Evolutionary conservation across 2,329 filamentous ascomycete genomes (phyloP).

Genomic region (Thielaviopsis cerberus): DNA sequence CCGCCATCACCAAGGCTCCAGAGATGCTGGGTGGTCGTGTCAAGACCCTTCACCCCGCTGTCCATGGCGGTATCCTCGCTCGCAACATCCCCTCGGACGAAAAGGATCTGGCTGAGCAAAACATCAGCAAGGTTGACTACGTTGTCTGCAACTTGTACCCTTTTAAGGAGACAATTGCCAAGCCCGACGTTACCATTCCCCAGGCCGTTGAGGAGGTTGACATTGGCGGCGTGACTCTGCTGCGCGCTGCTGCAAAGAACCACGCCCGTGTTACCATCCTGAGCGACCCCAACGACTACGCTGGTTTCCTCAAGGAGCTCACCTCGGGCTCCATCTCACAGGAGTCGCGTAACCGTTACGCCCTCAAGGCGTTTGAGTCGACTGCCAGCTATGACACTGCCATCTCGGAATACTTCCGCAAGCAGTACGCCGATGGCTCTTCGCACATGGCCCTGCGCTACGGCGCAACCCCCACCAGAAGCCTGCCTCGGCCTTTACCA

Average conservation of each 20-base stretch:
- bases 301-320: slow-evolving; percentile 81
- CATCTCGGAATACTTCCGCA: slow-evolving; percentile 93
- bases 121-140: slow-evolving; percentile 86
- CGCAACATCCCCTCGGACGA: slow-evolving; percentile 88
- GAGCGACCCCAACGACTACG: slow-evolving; percentile 83
- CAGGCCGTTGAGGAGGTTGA: slow-evolving; percentile 98
- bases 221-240: slow-evolving; percentile 90
- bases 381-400: slow-evolving; percentile 91
- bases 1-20: slow-evolving; percentile 86
- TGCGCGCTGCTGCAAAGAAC: slow-evolving; percentile 95
- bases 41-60: slow-evolving; percentile 93
- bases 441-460: slow-evolving; percentile 81
- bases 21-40: slow-evolving; percentile 77
- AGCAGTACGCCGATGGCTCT: slow-evolving; percentile 72
- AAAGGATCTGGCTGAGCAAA: slow-evolving; percentile 87
- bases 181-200: slow-evolving; percentile 88
- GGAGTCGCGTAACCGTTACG: slow-evolving; percentile 69
- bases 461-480: slow-evolving; percentile 98
- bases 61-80: slow-evolving; percentile 78
- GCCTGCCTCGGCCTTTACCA: slow-evolving; percentile 69
- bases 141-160: slow-evolving; percentile 98
- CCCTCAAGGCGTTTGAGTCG: slow-evolving; percentile 95
- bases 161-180: slow-evolving; percentile 95
- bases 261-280: slow-evolving; percentile 89
- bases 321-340: slow-evolving; percentile 74